Conservation (phyloP, 2,329 filamentous ascomycete species). For the Stylonectria norvegica region DNA sequence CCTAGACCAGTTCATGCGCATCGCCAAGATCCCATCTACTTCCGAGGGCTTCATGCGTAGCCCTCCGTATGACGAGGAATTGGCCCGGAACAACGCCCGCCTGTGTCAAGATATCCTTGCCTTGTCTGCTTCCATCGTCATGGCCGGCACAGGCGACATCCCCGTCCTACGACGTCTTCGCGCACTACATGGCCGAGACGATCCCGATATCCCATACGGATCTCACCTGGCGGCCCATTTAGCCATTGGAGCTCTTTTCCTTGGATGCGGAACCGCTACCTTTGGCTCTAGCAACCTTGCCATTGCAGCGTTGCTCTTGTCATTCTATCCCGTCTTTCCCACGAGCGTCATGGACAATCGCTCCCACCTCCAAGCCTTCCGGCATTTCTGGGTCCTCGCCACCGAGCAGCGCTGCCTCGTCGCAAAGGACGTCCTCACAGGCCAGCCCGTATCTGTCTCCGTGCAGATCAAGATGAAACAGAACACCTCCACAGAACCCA, state of each 20-base stretch:
- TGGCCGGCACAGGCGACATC: conserved; percentile 94
- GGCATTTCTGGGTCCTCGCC: conserved; percentile 95
- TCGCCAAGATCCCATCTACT: conserved; percentile 56
- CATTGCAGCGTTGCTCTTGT: conserved; percentile 78
- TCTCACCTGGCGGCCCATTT: conserved; percentile 91
- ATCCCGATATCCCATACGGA: conserved; percentile 82
- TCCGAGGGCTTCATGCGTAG: conserved; percentile 26
- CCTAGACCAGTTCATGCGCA: conserved; percentile 79
- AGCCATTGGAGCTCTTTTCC: conserved; percentile 84
- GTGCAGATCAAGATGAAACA: conserved; percentile 60
- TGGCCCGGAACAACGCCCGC: conserved; percentile 76
- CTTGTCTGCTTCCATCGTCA: conserved; percentile 78
- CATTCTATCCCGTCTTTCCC: conserved; percentile 93
- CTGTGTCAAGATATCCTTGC: conserved; percentile 90
- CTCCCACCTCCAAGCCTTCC: conserved; percentile 91
- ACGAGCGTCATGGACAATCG: conserved; percentile 88
- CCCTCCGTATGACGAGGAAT: conserved; percentile 72
- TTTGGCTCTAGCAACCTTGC: conserved; percentile 87
- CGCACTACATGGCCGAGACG: conserved; percentile 81
- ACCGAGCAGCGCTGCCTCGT: conserved; percentile 87
- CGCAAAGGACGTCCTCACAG: conserved; percentile 79
- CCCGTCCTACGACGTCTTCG: conserved; percentile 79
- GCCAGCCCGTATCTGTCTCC: conserved; percentile 71
- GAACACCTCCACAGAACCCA: conserved; percentile 35
- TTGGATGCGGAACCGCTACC: conserved; percentile 89